These are phyloP conservation scores for Carex pumila DNA, from an alignment of 176 grass and related monocot species.

Conservation along the genomic window DNA sequence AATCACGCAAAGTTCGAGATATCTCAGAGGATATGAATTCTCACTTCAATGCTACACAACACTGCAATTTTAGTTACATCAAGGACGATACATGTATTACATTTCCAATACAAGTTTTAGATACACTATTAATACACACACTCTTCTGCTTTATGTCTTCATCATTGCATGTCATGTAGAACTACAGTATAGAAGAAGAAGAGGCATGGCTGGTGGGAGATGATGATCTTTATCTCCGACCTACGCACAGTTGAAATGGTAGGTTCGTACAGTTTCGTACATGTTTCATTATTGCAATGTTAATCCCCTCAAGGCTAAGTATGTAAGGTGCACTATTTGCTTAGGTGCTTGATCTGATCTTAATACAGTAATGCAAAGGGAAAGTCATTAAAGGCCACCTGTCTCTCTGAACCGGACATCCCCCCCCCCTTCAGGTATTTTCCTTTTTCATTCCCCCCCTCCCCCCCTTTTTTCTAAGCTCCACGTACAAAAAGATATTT, in stretches of 20 bases:
- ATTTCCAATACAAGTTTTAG: not conserved
- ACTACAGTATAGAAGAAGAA: not conserved
- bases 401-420: constrained; percentile 18
- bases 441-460: not conserved
- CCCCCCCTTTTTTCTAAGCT: too few species aligned
- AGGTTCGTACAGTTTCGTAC: not conserved
- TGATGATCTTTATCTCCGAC: not conserved
- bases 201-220: not conserved
- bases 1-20: too few species aligned
- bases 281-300: not conserved
- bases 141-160: not conserved
- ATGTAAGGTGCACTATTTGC: not conserved
- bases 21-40: too few species aligned
- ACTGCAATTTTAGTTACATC: not conserved
- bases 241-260: not conserved
- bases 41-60: not conserved
- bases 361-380: not conserved
- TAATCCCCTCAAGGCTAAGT: not conserved
- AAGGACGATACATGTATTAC: not conserved
- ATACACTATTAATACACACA: not conserved
- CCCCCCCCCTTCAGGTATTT: not conserved
- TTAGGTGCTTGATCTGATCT: not conserved
- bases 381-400: constrained; percentile 18
- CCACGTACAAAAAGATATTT: too few species aligned
- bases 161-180: constrained; percentile 13